Evolutionary conservation across 163 green algal species (phyloP).

Genomic region (Coccomyxa subellipsoidea): DNA sequence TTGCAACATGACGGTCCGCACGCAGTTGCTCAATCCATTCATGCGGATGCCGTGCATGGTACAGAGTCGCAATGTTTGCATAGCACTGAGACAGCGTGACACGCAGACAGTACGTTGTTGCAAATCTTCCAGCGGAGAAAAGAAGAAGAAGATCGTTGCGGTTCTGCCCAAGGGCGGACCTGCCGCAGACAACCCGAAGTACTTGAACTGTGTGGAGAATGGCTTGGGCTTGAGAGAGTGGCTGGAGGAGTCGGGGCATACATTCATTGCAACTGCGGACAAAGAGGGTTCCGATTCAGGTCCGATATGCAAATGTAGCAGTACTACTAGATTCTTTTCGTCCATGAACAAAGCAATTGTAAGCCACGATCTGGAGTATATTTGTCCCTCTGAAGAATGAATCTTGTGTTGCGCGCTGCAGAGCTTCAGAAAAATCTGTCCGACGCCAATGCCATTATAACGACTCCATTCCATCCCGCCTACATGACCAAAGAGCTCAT

Average conservation of each 20-base stretch:
- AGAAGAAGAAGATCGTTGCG: constrained; percentile 26
- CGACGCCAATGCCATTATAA: constrained; percentile 20
- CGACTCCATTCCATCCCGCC: constrained; percentile 30
- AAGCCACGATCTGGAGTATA: too few relatives aligned
- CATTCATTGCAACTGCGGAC: constrained; percentile 25
- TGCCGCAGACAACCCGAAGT: constrained; percentile 10
- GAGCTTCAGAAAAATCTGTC: constrained; percentile 22
- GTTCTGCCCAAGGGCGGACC: constrained; percentile 22
- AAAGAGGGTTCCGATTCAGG: not conserved
- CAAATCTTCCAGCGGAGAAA: too few relatives aligned
- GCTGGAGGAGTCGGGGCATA: constrained; percentile 20
- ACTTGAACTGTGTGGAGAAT: constrained; percentile 30
- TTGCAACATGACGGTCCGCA: too few relatives aligned
- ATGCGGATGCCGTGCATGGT: too few relatives aligned
- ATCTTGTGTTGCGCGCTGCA: not conserved
- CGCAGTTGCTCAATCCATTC: too few relatives aligned
- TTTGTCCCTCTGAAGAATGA: not conserved
- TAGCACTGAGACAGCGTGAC: too few relatives aligned
- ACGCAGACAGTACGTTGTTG: too few relatives aligned
- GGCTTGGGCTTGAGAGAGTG: constrained; percentile 29
- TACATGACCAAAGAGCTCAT: constrained; percentile 13
- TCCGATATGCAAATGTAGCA: not conserved
- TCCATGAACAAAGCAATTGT: too few relatives aligned
- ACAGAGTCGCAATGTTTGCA: too few relatives aligned
- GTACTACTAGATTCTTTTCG: too few relatives aligned